These are phyloP conservation scores for Chalciporus piperatus DNA, from an alignment of 768 basidiomycete species.

Conservation along the genomic window DNA sequence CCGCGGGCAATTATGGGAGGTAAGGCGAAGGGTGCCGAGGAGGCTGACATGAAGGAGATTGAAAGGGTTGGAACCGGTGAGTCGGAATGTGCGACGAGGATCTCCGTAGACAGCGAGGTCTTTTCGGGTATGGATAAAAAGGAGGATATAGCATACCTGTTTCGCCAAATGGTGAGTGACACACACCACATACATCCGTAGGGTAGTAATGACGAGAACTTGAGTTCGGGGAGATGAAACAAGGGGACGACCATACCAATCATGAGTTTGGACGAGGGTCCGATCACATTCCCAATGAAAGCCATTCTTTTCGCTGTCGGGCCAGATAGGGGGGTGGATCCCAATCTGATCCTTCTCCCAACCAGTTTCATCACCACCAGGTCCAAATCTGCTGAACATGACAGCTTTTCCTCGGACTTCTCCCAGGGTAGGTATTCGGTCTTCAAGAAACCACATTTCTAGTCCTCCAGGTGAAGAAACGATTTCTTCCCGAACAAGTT, in stretches of 20 bases:
- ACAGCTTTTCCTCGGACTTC: slow-evolving; percentile 85
- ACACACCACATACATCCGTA: neutral
- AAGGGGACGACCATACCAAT: slow-evolving; percentile 58
- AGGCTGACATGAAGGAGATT: slow-evolving; percentile 80
- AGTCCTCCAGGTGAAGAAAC: slow-evolving; percentile 44
- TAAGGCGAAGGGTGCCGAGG: slow-evolving; percentile 75
- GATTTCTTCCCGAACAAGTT: slow-evolving; percentile 65
- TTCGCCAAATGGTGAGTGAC: slow-evolving; percentile 3
- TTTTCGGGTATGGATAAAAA: slow-evolving; percentile 88
- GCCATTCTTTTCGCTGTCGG: slow-evolving; percentile 66
- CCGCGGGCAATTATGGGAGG: slow-evolving; percentile 79
- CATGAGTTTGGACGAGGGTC: slow-evolving; percentile 72
- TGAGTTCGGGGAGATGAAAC: neutral
- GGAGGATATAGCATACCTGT: slow-evolving; percentile 77
- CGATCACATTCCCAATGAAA: slow-evolving; percentile 79
- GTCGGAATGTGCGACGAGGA: slow-evolving; percentile 44
- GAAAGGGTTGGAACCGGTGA: slow-evolving; percentile 49
- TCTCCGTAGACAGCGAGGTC: slow-evolving; percentile 49
- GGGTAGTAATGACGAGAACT: neutral
- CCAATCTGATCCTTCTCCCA: slow-evolving; percentile 80
- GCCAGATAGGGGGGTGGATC: slow-evolving; percentile 87
- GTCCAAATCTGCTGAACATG: slow-evolving; percentile 75
- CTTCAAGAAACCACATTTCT: slow-evolving; percentile 79
- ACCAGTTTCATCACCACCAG: slow-evolving; percentile 57
- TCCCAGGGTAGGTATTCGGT: slow-evolving; percentile 75